Percentiles rank a stretch among this genome's conserved stretches.
Evolutionary conservation across 2,329 filamentous ascomycete species (phyloP).

Genomic region (Phyllosticta paracitricarpa): DNA sequence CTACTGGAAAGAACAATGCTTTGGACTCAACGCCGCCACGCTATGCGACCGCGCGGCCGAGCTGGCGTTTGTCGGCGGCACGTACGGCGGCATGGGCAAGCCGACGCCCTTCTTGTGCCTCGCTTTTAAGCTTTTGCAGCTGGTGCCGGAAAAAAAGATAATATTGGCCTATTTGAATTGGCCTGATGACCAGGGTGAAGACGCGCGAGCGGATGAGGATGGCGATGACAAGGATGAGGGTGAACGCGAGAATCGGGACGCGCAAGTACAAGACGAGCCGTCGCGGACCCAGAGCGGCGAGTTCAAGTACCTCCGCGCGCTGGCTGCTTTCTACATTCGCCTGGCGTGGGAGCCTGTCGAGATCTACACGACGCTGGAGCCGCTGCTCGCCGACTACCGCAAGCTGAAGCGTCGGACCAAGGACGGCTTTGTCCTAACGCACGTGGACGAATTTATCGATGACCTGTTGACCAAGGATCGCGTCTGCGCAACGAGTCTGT

Average conservation of each 20-base stretch:
- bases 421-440: constrained; percentile 64
- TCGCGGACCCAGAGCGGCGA: constrained; percentile 24
- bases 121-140: constrained; percentile 85
- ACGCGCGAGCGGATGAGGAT: constrained; percentile 24
- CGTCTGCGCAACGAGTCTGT: constrained; percentile 82
- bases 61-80: constrained; percentile 76
- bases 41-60: constrained; percentile 84
- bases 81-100: constrained; percentile 72
- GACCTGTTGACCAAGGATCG: constrained; percentile 81
- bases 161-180: constrained; percentile 70
- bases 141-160: constrained; percentile 70
- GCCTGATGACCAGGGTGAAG: constrained; percentile 59
- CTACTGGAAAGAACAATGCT: constrained; percentile 99
- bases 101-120: constrained; percentile 90
- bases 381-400: constrained; percentile 67
- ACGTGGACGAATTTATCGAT: constrained; percentile 87
- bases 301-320: constrained; percentile 71
- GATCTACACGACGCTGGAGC: constrained; percentile 72
- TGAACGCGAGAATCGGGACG: constrained; percentile 17
- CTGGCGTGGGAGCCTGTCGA: constrained; percentile 75
- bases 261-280: constrained; percentile 6
- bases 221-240: constrained; percentile 35
- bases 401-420: constrained; percentile 73
- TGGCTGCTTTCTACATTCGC: constrained; percentile 89
- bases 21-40: constrained; percentile 74